These are phyloP conservation scores for Thozetella sp. DNA, from an alignment of 495 filamentous ascomycete genomes.

Conservation along the genomic window DNA sequence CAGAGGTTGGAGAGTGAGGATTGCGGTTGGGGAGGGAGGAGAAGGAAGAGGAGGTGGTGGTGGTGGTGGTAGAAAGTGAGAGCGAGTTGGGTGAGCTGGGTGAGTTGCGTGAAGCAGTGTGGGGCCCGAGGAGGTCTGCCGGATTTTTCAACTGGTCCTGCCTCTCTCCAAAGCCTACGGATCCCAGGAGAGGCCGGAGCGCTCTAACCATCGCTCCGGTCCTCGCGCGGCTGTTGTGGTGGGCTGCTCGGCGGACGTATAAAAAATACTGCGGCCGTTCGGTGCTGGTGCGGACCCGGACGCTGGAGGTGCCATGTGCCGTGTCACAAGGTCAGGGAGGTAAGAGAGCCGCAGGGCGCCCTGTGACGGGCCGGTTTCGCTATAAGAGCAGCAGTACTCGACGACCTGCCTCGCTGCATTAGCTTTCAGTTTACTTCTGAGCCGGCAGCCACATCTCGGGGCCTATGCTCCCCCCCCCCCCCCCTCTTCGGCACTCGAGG, in stretches of 20 bases:
- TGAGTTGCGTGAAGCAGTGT: not conserved
- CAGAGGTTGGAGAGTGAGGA: not conserved
- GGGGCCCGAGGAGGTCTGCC: too few species aligned
- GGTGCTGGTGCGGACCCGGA: not conserved
- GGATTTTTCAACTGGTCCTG: not conserved
- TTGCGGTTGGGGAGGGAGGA: not conserved
- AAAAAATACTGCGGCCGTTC: not conserved
- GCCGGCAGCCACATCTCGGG: too few species aligned
- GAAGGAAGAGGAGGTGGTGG: not conserved
- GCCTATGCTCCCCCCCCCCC: too few species aligned
- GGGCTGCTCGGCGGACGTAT: not conserved
- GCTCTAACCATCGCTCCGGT: conserved; percentile 23
- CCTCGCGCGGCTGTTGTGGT: not conserved
- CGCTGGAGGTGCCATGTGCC: not conserved
- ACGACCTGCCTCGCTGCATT: not conserved
- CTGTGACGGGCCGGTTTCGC: not conserved
- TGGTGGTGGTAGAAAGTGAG: not conserved
- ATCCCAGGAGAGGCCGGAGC: conserved; percentile 20
- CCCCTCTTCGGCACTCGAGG: not conserved
- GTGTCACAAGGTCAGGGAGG: conserved; percentile 1
- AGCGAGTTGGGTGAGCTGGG: conserved; percentile 5
- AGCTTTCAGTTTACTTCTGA: not conserved
- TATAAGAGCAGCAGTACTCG: not conserved
- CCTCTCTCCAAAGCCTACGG: conserved; percentile 20
- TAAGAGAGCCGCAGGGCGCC: not conserved